These are phyloP conservation scores for Rhizopus sp. DNA, from an alignment of 371 early-diverging fungal species.

Conservation along the genomic window DNA sequence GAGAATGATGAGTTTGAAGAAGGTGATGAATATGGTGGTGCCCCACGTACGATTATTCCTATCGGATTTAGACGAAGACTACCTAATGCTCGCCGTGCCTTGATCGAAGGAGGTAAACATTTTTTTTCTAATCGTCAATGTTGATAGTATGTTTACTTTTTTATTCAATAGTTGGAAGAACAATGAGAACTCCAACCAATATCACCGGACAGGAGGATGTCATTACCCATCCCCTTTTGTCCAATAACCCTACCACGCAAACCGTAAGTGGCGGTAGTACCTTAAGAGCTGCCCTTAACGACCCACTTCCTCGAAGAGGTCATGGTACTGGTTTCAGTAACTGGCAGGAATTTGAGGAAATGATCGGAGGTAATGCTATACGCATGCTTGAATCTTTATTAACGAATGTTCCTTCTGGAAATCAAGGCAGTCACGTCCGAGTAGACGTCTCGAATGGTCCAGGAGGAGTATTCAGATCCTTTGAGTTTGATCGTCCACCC, in stretches of 20 bases:
- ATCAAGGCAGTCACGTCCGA: constrained; percentile 45
- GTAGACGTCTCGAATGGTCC: constrained; percentile 54
- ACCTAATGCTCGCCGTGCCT: constrained; percentile 25
- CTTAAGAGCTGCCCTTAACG: constrained; percentile 18
- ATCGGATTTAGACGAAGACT: constrained; percentile 29
- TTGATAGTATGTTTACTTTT: neutral
- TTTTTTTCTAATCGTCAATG: neutral
- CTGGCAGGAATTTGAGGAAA: constrained; percentile 70
- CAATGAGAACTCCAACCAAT: constrained; percentile 27
- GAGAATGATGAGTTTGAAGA: constrained; percentile 34
- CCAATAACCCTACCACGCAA: constrained; percentile 37
- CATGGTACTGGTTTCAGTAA: constrained; percentile 38
- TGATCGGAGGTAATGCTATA: constrained; percentile 69
- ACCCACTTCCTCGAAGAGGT: constrained; percentile 16
- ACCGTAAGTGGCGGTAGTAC: constrained; percentile 5
- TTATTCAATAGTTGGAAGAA: constrained; percentile 24
- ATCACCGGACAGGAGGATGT: constrained; percentile 51
- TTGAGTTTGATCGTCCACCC: constrained; percentile 47
- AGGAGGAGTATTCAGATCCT: constrained; percentile 39
- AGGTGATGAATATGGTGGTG: constrained; percentile 40
- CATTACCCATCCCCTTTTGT: constrained; percentile 72
- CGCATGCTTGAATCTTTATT: constrained; percentile 72
- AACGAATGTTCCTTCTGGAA: constrained; percentile 42
- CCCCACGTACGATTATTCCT: constrained; percentile 38
- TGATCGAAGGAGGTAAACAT: constrained; percentile 29